phyloP scores from a whole-genome alignment of 139 green algal genomes.

The Coccomyxa sp. region DNA sequence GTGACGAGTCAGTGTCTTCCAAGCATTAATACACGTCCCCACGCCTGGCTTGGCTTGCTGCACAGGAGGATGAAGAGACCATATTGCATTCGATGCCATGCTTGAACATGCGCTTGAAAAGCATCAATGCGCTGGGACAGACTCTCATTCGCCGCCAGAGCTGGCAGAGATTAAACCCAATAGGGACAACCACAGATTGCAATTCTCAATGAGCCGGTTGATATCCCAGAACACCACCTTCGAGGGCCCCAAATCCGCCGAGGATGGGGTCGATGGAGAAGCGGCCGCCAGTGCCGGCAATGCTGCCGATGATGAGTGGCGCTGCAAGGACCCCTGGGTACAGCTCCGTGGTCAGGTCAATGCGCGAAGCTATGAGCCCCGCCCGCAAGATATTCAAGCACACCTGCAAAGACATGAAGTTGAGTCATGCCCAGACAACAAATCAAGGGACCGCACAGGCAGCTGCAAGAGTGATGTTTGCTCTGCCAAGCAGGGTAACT shows the following conservation, averaged over 20 bases:
- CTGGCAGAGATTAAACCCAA: too few relatives aligned
- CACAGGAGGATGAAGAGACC: too few relatives aligned
- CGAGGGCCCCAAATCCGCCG: slow-evolving; percentile 12
- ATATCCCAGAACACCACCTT: slow-evolving; percentile 3
- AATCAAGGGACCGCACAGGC: not conserved
- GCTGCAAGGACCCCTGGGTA: slow-evolving; percentile 37
- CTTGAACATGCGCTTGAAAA: not conserved
- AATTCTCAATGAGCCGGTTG: too few relatives aligned
- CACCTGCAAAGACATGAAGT: slow-evolving; percentile 1
- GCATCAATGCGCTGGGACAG: too few relatives aligned
- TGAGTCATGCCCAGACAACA: too few relatives aligned
- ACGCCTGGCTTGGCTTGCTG: too few relatives aligned
- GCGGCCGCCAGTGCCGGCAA: slow-evolving; percentile 38
- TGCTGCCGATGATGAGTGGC: slow-evolving; percentile 42
- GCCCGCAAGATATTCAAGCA: slow-evolving; percentile 43
- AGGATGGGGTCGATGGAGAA: slow-evolving; percentile 31
- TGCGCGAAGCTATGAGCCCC: slow-evolving; percentile 30
- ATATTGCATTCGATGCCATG: not conserved
- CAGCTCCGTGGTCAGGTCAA: slow-evolving; percentile 23
- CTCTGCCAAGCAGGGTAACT: not conserved
- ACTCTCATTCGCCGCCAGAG: too few relatives aligned
- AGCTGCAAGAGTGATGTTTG: not conserved
- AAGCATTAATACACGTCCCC: too few relatives aligned
- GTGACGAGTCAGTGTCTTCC: too few relatives aligned
- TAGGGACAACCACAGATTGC: too few relatives aligned